Evolutionary conservation across 345 rosid genomes (phyloP).

Genomic region (Salix arbutifolia): DNA sequence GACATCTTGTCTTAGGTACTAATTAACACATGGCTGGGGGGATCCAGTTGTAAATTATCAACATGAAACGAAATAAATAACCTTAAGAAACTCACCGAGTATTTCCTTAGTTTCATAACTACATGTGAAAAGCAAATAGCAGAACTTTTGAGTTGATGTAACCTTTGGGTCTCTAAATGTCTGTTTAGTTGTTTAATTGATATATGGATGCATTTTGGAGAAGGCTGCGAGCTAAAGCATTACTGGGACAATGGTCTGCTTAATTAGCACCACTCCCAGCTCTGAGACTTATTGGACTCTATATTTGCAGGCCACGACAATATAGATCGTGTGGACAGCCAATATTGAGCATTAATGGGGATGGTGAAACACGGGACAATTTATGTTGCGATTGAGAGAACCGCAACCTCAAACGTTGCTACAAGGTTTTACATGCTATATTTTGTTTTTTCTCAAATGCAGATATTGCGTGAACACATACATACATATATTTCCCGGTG

Average conservation of each 20-base stretch:
- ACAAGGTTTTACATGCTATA: background rate
- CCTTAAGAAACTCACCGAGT: background rate
- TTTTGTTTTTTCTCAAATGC: background rate
- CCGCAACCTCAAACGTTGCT: background rate
- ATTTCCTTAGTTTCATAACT: background rate
- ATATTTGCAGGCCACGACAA: background rate
- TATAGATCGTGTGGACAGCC: background rate
- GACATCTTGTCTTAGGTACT: background rate
- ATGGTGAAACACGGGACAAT: background rate
- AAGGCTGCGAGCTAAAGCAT: background rate
- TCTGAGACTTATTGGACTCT: background rate
- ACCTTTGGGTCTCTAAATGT: background rate
- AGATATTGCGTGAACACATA: background rate
- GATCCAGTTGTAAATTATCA: background rate
- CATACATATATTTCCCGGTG: background rate
- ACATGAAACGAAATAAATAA: background rate
- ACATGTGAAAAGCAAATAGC: background rate
- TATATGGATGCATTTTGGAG: background rate
- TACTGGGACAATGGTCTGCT: background rate
- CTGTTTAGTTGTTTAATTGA: background rate
- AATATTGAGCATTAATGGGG: background rate
- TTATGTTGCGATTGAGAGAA: background rate
- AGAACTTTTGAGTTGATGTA: background rate
- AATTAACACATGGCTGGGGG: background rate
- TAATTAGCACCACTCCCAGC: background rate